Base-by-base conservation (phyloP, 176 grass and related monocot species). In the Elymus sibiricus region DNA sequence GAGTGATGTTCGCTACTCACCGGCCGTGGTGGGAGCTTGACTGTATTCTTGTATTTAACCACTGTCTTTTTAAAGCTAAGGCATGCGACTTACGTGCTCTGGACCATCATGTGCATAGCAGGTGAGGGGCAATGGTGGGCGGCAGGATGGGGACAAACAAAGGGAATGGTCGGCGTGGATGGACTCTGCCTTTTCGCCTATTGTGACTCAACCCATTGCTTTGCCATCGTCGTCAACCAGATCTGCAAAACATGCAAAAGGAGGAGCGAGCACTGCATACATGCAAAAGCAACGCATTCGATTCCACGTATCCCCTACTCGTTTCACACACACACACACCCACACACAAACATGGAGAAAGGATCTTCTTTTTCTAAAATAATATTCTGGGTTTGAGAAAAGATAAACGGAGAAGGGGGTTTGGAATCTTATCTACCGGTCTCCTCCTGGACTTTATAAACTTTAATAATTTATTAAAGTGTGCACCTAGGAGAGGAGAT, bases 151-250 rank as follows among this genome's bases (percentile, higher is more conserved):
- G 49, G 83, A 94, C 74, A 84, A 62, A 0, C 15, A 77, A 79
- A 65, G 46, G 39, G 5, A 82, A 76, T 68, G 67, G 87, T 88
- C 82, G 85, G 90, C 70, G 85, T 4, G 34, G 84, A 88, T 90
- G 82, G 26, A 5, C 63, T 31, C 26, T 34, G 0, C 76, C 79
- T 87, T 87, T 76, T 68, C 16, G 39, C 19, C 79, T 67, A 74
- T 74, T 4, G 10, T 77, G 88, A 70, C 70, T 86, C 74, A 29
- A 70, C 62, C 82, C 74, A 39, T 11, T 39, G 37, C 76, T 89
- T 77, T 53, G 44, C 35, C 59, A 8, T 85, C 80, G 19, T 60
- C 28, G 19, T 60, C 28, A 14, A 4, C 49, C 70, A 64, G 21
- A 7, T 73, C 86, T 26, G 25, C 46, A 5, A 5, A 51, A 21